Evolutionary conservation across 768 basidiomycete genomes (phyloP).

Genomic region (Leccinum broughii): DNA sequence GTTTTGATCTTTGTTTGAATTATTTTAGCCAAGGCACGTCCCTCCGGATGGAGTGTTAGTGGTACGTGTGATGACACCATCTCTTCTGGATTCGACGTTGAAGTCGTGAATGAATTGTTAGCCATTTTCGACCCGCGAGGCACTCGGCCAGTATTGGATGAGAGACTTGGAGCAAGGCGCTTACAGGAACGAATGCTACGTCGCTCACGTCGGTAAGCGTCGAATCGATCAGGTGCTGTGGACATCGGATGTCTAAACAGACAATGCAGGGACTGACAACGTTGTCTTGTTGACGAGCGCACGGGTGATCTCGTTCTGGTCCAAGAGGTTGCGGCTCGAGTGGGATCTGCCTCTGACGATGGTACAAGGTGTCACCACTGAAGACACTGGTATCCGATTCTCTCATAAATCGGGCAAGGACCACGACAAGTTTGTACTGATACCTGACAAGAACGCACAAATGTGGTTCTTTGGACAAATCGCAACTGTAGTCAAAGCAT

Average conservation of each 20-base stretch:
- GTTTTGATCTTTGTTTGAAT: conserved; percentile 1
- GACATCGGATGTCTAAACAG: conserved; percentile 41
- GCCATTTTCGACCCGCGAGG: conserved; percentile 90
- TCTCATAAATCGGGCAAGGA: conserved; percentile 77
- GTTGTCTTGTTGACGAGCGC: conserved; percentile 78
- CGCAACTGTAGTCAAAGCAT: conserved; percentile 72
- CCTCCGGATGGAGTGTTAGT: conserved; percentile 85
- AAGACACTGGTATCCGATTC: conserved; percentile 89
- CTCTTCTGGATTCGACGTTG: background rate
- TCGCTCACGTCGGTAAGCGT: conserved; percentile 84
- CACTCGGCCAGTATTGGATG: conserved; percentile 96
- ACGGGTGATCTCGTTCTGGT: conserved; percentile 81
- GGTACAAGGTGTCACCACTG: conserved; percentile 84
- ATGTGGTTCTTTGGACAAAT: conserved; percentile 82
- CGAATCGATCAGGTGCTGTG: background rate
- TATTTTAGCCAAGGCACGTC: conserved; percentile 75
- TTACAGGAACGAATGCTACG: conserved; percentile 81
- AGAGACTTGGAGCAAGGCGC: conserved; percentile 89
- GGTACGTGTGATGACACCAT: conserved; percentile 45
- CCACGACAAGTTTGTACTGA: conserved; percentile 73
- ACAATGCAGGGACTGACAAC: conserved; percentile 77
- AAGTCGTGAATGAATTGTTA: conserved; percentile 31
- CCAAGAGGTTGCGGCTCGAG: conserved; percentile 77
- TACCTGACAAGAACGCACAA: conserved; percentile 73
- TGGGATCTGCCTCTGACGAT: conserved; percentile 92